Conservation (phyloP, 2,329 filamentous ascomycete genomes). For the Fusarium nelsonii region DNA sequence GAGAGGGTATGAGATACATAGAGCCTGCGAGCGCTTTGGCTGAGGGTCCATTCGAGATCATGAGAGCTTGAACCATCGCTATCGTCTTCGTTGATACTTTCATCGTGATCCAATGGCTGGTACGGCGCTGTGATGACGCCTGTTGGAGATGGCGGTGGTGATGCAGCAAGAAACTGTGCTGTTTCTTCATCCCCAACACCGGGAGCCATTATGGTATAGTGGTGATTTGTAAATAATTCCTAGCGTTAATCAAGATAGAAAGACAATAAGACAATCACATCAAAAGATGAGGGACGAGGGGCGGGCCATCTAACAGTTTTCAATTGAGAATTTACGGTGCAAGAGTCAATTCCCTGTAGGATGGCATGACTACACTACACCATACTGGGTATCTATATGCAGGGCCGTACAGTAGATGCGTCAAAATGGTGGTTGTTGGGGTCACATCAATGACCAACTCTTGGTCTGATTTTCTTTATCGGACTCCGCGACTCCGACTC, state of each 20-base stretch:
- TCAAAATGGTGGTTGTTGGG: not conserved
- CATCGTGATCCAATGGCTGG: not conserved
- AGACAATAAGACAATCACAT: constrained; percentile 1
- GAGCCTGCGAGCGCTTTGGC: constrained; percentile 52
- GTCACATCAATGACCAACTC: not conserved
- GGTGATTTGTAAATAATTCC: not conserved
- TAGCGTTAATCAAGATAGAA: not conserved
- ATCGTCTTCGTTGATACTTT: not conserved
- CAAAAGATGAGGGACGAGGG: not conserved
- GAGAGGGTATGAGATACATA: constrained; percentile 73
- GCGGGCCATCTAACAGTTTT: not conserved
- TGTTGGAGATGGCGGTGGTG: not conserved
- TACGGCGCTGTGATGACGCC: constrained; percentile 1
- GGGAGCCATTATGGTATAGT: constrained; percentile 20
- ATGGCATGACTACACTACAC: not conserved
- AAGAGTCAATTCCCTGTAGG: not conserved
- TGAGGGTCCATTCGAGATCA: constrained; percentile 26
- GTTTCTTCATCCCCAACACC: constrained; percentile 34
- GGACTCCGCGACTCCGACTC: constrained; percentile 15
- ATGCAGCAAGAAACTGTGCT: constrained; percentile 16
- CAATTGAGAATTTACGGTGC: not conserved
- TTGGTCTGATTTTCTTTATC: constrained; percentile 23
- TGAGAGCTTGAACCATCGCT: not conserved
- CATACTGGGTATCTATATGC: no score
- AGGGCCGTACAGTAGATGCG: not conserved